Percentiles rank a stretch among this genome's conserved stretches.
These are phyloP conservation scores for Paraglomus brasilianum DNA, from an alignment of 192 early-diverging fungal species.

Conservation along the genomic window DNA sequence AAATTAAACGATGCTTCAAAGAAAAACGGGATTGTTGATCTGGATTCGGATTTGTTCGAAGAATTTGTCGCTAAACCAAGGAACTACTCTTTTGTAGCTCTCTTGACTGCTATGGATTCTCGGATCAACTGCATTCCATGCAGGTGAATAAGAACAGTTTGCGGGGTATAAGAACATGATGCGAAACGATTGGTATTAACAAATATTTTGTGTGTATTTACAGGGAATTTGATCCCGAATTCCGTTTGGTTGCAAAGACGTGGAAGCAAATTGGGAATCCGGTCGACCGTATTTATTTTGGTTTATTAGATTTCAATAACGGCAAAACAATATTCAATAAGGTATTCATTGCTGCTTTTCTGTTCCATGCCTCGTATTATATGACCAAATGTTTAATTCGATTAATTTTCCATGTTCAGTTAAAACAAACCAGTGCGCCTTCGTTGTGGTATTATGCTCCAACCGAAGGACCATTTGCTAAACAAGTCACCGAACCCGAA, in stretches of 20 bases:
- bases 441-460: slow-evolving; percentile 66
- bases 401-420: slow-evolving; percentile 37
- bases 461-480: slow-evolving; percentile 52
- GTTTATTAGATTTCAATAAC: slow-evolving; percentile 61
- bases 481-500: slow-evolving; percentile 44
- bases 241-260: slow-evolving; percentile 55
- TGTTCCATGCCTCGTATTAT: background rate
- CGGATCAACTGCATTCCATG: slow-evolving; percentile 72
- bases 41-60: slow-evolving; percentile 58
- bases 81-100: slow-evolving; percentile 65
- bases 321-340: slow-evolving; percentile 62
- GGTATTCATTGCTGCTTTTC: slow-evolving; percentile 38
- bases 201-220: background rate
- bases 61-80: slow-evolving; percentile 58
- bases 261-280: slow-evolving; percentile 43
- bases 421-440: slow-evolving; percentile 59
- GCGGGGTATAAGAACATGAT: background rate
- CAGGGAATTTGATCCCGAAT: slow-evolving; percentile 73
- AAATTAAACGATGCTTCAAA: slow-evolving; percentile 25
- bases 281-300: slow-evolving; percentile 58
- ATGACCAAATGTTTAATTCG: background rate
- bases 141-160: slow-evolving; percentile 48
- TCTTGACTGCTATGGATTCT: slow-evolving; percentile 64
- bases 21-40: slow-evolving; percentile 46
- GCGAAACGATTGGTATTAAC: background rate